A percentile compares a stretch with the other conserved stretches of the same genome.
These are phyloP conservation scores for Trifolium repens DNA, from an alignment of 306 rosid species.

Conservation along the genomic window DNA sequence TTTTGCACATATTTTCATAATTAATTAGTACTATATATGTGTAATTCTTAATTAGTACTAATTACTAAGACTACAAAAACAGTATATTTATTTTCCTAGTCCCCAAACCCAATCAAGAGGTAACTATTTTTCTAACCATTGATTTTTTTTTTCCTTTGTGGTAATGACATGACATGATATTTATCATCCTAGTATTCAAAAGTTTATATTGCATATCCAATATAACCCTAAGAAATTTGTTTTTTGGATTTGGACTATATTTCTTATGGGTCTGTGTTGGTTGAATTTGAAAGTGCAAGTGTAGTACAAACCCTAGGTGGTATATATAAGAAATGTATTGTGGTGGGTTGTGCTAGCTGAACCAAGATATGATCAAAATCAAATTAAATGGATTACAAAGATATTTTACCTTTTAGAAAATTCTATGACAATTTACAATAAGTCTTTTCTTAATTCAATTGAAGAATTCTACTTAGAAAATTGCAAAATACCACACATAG, in stretches of 20 bases:
- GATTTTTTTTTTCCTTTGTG: background rate
- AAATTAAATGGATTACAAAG: background rate
- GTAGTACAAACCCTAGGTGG: constrained; percentile 36
- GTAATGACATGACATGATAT: constrained; percentile 40
- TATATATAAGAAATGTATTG: background rate
- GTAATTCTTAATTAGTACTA: constrained; percentile 7
- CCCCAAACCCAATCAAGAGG: constrained; percentile 37
- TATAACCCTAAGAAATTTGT: constrained; percentile 53
- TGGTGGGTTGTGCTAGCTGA: constrained; percentile 10
- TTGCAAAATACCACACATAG: background rate
- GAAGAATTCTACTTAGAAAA: background rate
- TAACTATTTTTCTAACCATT: constrained; percentile 20
- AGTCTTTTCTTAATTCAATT: background rate
- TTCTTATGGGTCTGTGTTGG: background rate
- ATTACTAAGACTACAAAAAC: constrained; percentile 32
- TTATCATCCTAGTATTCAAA: constrained; percentile 32
- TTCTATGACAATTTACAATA: background rate
- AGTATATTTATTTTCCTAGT: constrained; percentile 12
- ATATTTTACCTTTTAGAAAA: background rate
- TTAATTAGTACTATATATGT: constrained; percentile 20
- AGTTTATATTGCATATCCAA: background rate
- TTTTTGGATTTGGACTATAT: constrained; percentile 31
- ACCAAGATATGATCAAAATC: constrained; percentile 1
- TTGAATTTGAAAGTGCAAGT: constrained; percentile 30
- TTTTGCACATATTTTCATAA: constrained; percentile 35